Base-by-base conservation (phyloP, 345 rosid species). In the Eucalyptus sp. region DNA sequence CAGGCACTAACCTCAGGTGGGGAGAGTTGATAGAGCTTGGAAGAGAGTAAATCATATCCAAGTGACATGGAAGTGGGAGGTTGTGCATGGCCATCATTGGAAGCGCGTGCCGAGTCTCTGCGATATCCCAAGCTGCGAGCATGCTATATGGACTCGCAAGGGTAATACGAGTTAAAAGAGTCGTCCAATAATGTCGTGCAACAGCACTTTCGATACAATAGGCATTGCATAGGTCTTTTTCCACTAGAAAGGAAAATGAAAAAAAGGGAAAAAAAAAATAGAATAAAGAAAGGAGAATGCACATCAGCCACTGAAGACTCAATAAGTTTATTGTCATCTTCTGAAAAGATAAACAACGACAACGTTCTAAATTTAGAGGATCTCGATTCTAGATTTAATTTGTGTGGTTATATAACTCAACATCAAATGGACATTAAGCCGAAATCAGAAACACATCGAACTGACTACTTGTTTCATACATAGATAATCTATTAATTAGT, bases 11-110 rank as follows among this genome's bases (percentile, higher is more conserved):
- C 95, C 94, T 93, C 93, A 9, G 91, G 71, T 31, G 92, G 94
- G 29, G 93, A 94, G 52, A 91, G 89, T 60, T 93, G 93, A 86
- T 94, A 92, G 25, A 91, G 10, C 88, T 87, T 87, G 9, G 91
- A 84, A n/a, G 89, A 83, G 91, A 91, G 4, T 84, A 86, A 79
- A 8, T 91, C 86, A 24, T 90, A 90, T 5, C 93, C 91, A 22
- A 91, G 22, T 1, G 85, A 37, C 1, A 50, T 0, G 4, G 92
- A 86, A 16, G 92, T 92, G 37, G 94, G 90, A 50, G 90, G 94
- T 25, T 88, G 62, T 46, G 76, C 86, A 25, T 41, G 68, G 11
- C 93, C 95, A 66, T 91, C 49, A 22, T 48, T 84, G 37, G 89
- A 92, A 6, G 25, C 22, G 44, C 13, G 87, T 50, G 79, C 49